Conservation (phyloP, 352 stramenopile genomes). For the Pythium sp. region DNA sequence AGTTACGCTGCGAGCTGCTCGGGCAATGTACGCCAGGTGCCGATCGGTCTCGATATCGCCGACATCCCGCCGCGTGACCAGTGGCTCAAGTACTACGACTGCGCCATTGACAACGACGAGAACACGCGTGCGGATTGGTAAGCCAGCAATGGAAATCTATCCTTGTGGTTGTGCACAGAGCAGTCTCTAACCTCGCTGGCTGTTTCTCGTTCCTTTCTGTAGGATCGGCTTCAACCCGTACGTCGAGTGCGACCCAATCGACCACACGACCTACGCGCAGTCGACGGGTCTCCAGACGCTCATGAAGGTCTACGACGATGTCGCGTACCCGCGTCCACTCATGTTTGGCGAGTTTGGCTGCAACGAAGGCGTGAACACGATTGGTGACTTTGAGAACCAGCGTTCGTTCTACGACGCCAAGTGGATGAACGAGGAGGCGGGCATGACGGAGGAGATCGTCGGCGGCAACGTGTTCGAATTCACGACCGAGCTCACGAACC, state of each 20-base stretch:
- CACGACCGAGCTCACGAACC: slow-evolving; percentile 55
- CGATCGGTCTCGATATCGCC: slow-evolving; percentile 45
- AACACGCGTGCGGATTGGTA: slow-evolving; percentile 33
- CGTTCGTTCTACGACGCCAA: slow-evolving; percentile 60
- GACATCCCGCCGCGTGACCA: slow-evolving; percentile 36
- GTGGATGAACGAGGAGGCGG: slow-evolving; percentile 83
- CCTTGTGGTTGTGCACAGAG: too few relatives aligned
- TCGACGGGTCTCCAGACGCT: slow-evolving; percentile 41
- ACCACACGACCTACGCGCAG: slow-evolving; percentile 34
- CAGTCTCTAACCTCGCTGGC: slow-evolving; percentile 14
- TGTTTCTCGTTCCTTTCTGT: slow-evolving; percentile 27
- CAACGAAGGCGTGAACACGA: slow-evolving; percentile 46
- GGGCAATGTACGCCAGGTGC: slow-evolving; percentile 33
- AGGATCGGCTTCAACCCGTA: slow-evolving; percentile 61
- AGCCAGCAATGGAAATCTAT: too few relatives aligned
- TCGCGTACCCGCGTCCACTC: slow-evolving; percentile 37
- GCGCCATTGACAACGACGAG: slow-evolving; percentile 28
- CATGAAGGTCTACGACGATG: slow-evolving; percentile 43
- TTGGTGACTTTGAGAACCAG: slow-evolving; percentile 47
- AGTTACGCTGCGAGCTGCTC: slow-evolving; percentile 39
- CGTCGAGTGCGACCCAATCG: slow-evolving; percentile 45
- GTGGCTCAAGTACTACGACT: slow-evolving; percentile 53
- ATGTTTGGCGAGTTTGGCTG: slow-evolving; percentile 63
- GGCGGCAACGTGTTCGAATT: slow-evolving; percentile 82
- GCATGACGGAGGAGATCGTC: slow-evolving; percentile 71